Evolutionary conservation across 352 stramenopile genomes (phyloP).

Genomic region (Phytophthora capsici): DNA sequence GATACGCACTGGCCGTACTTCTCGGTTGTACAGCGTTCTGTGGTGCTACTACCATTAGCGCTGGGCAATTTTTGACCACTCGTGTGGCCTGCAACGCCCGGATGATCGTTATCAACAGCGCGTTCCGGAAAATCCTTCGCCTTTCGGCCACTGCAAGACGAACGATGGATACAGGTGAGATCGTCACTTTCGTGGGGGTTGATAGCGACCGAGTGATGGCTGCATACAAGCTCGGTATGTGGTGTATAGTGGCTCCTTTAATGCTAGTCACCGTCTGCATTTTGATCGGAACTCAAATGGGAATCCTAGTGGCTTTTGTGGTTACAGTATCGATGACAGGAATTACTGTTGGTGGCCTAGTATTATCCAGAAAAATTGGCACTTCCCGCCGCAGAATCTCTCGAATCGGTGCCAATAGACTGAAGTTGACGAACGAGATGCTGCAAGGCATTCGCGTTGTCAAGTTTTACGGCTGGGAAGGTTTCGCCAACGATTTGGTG

Average conservation of each 20-base stretch:
- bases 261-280: conserved; percentile 51
- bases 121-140: conserved; percentile 62
- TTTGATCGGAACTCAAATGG: conserved; percentile 54
- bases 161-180: conserved; percentile 58
- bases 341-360: conserved; percentile 39
- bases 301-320: conserved; percentile 30
- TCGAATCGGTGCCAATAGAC: conserved; percentile 49
- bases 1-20: conserved; percentile 53
- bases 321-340: conserved; percentile 18
- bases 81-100: conserved; percentile 56
- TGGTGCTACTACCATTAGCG: conserved; percentile 52
- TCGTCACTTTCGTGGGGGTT: conserved; percentile 61
- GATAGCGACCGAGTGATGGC: conserved; percentile 63
- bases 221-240: conserved; percentile 52
- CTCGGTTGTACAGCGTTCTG: conserved; percentile 46
- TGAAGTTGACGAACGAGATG: conserved; percentile 93
- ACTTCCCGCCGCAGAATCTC: conserved; percentile 44
- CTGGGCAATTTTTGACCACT: conserved; percentile 53
- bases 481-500: conserved; percentile 41
- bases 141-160: conserved; percentile 55
- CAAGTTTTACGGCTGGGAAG: conserved; percentile 87
- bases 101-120: conserved; percentile 64
- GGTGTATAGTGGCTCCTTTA: conserved; percentile 53
- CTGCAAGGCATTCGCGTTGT: conserved; percentile 85
- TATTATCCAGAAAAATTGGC: conserved; percentile 43